A percentile compares a stretch with the other conserved stretches of the same genome.
phyloP scores from a whole-genome alignment of 2,329 filamentous ascomycete species.

The Aspergillus clavatus region DNA sequence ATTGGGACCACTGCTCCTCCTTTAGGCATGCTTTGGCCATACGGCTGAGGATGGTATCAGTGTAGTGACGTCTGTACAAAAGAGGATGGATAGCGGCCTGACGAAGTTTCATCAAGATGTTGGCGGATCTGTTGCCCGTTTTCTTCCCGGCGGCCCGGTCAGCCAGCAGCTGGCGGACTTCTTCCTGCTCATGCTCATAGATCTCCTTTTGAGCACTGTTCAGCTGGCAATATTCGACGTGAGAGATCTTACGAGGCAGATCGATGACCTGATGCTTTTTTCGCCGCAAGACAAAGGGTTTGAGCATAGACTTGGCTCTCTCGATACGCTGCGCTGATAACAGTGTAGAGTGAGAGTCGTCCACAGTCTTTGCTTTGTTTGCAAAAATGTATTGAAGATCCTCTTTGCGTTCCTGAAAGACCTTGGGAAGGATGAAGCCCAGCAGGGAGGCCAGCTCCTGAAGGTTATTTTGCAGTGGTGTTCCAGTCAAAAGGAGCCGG shows the following conservation, averaged over 20 bases:
- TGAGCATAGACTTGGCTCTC: conserved; percentile 84
- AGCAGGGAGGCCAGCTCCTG: conserved; percentile 86
- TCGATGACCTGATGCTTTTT: conserved; percentile 92
- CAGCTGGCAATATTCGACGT: conserved; percentile 77
- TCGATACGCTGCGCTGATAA: conserved; percentile 82
- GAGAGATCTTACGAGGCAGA: conserved; percentile 72
- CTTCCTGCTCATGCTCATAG: conserved; percentile 65
- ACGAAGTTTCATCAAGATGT: conserved; percentile 83
- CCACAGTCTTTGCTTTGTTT: conserved; percentile 78
- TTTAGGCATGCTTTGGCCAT: conserved; percentile 75
- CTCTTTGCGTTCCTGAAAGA: conserved; percentile 73
- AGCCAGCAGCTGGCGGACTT: conserved; percentile 56
- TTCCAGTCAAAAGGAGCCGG: conserved; percentile 81
- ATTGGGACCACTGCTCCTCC: conserved; percentile 53
- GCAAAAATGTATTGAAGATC: conserved; percentile 85
- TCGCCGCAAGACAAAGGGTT: conserved; percentile 87
- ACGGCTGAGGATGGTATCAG: conserved; percentile 66
- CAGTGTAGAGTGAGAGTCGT: conserved; percentile 68
- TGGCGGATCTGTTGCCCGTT: conserved; percentile 51
- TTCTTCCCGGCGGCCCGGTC: conserved; percentile 55
- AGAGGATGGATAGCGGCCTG: conserved; percentile 90
- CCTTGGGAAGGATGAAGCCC: conserved; percentile 83
- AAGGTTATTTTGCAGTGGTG: conserved; percentile 92
- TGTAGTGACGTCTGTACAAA: conserved; percentile 77
- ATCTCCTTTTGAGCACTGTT: conserved; percentile 65